Base-by-base conservation (phyloP, 169 alveolate species). In the Sarcocystis neurona region DNA sequence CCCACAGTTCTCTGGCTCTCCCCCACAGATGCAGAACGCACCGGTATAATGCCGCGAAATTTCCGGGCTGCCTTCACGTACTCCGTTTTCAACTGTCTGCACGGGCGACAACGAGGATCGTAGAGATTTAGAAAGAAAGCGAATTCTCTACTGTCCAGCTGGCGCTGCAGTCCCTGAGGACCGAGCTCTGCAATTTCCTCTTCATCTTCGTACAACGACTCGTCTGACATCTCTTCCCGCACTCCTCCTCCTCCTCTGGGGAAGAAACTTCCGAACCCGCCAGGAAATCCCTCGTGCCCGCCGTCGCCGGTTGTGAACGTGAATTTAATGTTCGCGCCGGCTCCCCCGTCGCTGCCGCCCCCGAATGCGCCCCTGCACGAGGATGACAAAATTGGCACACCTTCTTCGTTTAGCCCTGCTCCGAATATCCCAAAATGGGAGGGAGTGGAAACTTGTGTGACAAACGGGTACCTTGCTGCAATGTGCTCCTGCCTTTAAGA, bases 51-150 rank as follows among this genome's bases (percentile, higher is more conserved):
- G 80, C 53, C 80, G 23, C 41, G 23, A 30, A 72, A 18, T 53
- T 39, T 32, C 44, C 41, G 20, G 58, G 80, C 80, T 27, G 80
- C 80, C 58, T 37, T 72, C 46, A 72, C 48, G 53, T 27, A 72
- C 44, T 72, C 80, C 15, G 18, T 39, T 53, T 72, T 72, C 39
- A 72, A 39, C 15, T 37, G 58, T 20, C 80, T 30, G 44, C 80
- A 72, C 15, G 80, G 80, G 18, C 53, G 58, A 32, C 80, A 72
- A n/a, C 53, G 41, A 5, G 80, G 80, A 27, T 72, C 41, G 80
- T 72, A 72, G 20, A 72, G 48, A 47, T 30, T 53, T 34, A 72
- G 58, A 39, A 72, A 43, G 80, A 37, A 43, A 6, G 41, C 58
- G 41, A 41, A 43, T 27, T 72, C 80, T 32, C 80, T 4, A 30